Base-by-base conservation (phyloP, 2,329 filamentous ascomycete genomes). In the Didymella keratinophila region DNA sequence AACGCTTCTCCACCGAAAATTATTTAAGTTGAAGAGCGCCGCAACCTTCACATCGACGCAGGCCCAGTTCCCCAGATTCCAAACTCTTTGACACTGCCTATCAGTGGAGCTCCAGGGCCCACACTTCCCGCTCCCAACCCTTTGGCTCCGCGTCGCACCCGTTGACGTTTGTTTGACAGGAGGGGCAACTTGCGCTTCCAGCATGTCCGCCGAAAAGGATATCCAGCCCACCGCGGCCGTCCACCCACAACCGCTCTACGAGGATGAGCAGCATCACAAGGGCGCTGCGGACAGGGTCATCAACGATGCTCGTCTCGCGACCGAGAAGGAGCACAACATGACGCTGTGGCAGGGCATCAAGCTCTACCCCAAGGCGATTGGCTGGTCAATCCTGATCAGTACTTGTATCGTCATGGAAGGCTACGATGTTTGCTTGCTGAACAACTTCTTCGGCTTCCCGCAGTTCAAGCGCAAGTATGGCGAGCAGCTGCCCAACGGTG, bases 361-460 rank as follows among this genome's bases (percentile, higher is more conserved):
- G 71, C 83, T 95, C 25, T 97, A 97, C 73, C 92, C 92, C 58
- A 94, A 96, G 80, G 93, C 93, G 21, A 88, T 96, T 56, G 84
- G 81, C 21, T 97, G 92, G 91, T 92, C 88, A 68, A 71, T 96
- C 49, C 81, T 96, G 58, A 93, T 97, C 76, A 94, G 90, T n/a
- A 94, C 91, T 0, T 93, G 90, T 74, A 95, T 96, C 71, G 87
- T 86, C 69, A 97, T 97, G 93, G 92, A 96, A 77, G 92, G 91
- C 32, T 96, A 93, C 79, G 92, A 96, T 72, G 83, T 95, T 58
- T 88, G 86, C 69, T 81, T 96, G 52, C 86, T 95, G 69, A 92
- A 89, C 80, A 93, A 93, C 77, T 92, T 95, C 72, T 93, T 86
- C 61, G 80, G 73, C 27, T 80, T 81, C 57, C 78, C 79, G 10